Evolutionary conservation across 2,329 filamentous ascomycete genomes (phyloP).

Genomic region (Metarhizium robertsii): DNA sequence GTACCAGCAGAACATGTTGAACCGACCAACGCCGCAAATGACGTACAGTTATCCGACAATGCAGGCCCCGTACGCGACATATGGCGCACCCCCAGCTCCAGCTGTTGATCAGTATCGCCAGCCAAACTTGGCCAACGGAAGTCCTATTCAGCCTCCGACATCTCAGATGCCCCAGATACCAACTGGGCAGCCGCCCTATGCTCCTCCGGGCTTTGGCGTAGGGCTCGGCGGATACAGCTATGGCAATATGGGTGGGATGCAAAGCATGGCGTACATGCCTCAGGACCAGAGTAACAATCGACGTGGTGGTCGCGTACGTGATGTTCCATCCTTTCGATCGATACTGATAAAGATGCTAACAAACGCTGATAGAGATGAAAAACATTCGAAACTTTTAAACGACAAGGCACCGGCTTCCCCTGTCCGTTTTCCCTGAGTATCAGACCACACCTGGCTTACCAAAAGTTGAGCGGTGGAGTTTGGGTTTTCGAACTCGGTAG

Average conservation of each 20-base stretch:
- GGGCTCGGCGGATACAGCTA: slow-evolving; percentile 36
- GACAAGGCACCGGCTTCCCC: background rate
- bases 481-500: slow-evolving; percentile 4
- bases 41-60: slow-evolving; percentile 48
- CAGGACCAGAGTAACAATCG: slow-evolving; percentile 47
- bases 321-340: background rate
- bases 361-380: slow-evolving; percentile 16
- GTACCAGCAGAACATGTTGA: slow-evolving; percentile 50
- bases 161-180: slow-evolving; percentile 30
- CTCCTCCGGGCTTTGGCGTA: slow-evolving; percentile 41
- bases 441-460: background rate
- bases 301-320: slow-evolving; percentile 47
- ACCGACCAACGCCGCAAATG: slow-evolving; percentile 42
- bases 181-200: slow-evolving; percentile 33
- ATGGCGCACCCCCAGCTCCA: slow-evolving; percentile 33
- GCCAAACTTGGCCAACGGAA: slow-evolving; percentile 40
- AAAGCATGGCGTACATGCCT: slow-evolving; percentile 38
- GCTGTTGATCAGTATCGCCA: slow-evolving; percentile 48
- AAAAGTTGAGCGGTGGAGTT: slow-evolving; percentile 2
- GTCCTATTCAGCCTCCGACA: slow-evolving; percentile 37
- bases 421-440: background rate
- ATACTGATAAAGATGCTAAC: background rate
- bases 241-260: slow-evolving; percentile 37
- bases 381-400: background rate
- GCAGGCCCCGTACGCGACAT: slow-evolving; percentile 47